These are phyloP conservation scores for Fraxinus velutina DNA, from an alignment of 305 asterid species.

Conservation along the genomic window DNA sequence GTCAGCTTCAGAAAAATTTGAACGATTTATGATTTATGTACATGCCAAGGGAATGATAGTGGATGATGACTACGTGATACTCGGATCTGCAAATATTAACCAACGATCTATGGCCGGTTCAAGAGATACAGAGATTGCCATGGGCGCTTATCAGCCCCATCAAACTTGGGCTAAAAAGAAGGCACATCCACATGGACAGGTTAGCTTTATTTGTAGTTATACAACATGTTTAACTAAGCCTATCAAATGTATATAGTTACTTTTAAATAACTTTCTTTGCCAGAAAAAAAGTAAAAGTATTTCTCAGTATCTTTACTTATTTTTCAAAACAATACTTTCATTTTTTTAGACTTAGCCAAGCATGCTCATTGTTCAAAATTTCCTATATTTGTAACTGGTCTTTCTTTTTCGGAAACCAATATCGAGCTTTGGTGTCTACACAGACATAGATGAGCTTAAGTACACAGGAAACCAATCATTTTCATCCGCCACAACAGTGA, in stretches of 20 bases:
- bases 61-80: constrained; percentile 76
- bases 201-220: constrained; percentile 15
- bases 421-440: not conserved
- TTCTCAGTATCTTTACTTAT: not conserved
- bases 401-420: not conserved
- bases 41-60: constrained; percentile 94
- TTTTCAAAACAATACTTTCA: not conserved
- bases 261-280: not conserved
- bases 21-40: constrained; percentile 83
- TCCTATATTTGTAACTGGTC: not conserved
- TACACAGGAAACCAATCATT: not conserved
- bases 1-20: constrained; percentile 48
- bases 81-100: constrained; percentile 88
- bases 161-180: constrained; percentile 60
- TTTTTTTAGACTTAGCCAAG: not conserved
- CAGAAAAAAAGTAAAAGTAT: not conserved
- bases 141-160: constrained; percentile 90
- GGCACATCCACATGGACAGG: constrained; percentile 74
- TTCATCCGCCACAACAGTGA: not conserved
- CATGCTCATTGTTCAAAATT: not conserved
- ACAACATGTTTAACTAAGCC: not conserved
- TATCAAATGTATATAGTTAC: not conserved
- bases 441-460: not conserved
- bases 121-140: constrained; percentile 90
- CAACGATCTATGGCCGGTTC: constrained; percentile 92